phyloP scores from a whole-genome alignment of 768 basidiomycete genomes.

The Floccularia luteovirens region DNA sequence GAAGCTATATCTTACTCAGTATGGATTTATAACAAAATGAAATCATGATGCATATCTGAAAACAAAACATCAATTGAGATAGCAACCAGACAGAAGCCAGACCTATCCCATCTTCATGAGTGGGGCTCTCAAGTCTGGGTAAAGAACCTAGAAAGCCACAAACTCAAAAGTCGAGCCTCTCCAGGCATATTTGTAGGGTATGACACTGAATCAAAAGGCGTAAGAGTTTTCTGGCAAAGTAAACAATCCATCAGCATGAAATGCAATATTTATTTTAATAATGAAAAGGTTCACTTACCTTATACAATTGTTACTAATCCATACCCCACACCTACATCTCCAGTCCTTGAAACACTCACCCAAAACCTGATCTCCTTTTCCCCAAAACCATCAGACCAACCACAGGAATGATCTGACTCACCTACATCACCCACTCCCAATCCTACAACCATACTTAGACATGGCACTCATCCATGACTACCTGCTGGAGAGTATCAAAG shows the following conservation, averaged over 20 bases:
- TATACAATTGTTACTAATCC: too few species aligned
- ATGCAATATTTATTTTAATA: conserved; percentile 11
- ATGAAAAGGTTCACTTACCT: too few species aligned
- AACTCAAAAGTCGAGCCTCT: conserved; percentile 14
- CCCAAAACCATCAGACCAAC: too few species aligned
- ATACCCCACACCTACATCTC: too few species aligned
- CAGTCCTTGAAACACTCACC: too few species aligned
- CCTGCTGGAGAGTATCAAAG: too few species aligned
- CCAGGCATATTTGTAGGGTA: conserved; percentile 22
- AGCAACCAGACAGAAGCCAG: conserved; percentile 18
- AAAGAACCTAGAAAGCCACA: conserved; percentile 12
- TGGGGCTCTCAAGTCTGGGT: conserved; percentile 23
- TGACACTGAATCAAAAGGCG: conserved; percentile 18
- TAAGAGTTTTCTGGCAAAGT: conserved; percentile 24
- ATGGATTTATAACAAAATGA: conserved; percentile 25
- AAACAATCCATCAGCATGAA: conserved; percentile 15
- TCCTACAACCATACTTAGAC: too few species aligned
- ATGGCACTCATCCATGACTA: too few species aligned
- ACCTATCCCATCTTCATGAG: conserved; percentile 14
- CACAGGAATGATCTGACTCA: too few species aligned
- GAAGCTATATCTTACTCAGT: conserved; percentile 21
- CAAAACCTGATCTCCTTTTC: too few species aligned
- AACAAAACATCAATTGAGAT: conserved; percentile 16
- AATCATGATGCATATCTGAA: conserved; percentile 14
- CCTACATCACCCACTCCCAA: too few species aligned